Evolutionary conservation across 2,329 filamentous ascomycete species (phyloP).

Genomic region (Tolypocladium tundrense): DNA sequence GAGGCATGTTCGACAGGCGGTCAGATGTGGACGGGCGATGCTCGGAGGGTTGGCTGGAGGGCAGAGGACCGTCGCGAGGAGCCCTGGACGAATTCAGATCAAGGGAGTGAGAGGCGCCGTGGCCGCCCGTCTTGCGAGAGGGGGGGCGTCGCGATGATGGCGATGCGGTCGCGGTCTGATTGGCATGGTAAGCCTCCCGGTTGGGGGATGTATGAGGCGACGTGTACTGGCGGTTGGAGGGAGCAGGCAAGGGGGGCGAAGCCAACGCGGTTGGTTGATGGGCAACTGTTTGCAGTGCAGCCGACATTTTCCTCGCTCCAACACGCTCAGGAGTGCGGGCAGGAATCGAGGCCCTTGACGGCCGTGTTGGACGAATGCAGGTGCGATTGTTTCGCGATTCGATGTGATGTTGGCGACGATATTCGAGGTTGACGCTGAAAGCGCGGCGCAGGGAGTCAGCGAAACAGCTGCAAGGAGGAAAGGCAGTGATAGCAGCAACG

Average conservation of each 20-base stretch:
- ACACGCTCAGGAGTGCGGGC: slow-evolving; percentile 4
- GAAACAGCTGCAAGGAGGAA: neutral
- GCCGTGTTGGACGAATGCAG: neutral
- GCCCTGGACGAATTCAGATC: slow-evolving; percentile 34
- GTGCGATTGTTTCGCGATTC: neutral
- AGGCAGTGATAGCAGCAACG: neutral
- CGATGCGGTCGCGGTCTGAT: slow-evolving; percentile 35
- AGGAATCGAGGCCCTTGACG: slow-evolving; percentile 4
- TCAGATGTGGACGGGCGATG: slow-evolving; percentile 35
- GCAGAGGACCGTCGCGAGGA: slow-evolving; percentile 32
- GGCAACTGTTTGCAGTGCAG: slow-evolving; percentile 50
- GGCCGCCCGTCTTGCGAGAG: slow-evolving; percentile 42
- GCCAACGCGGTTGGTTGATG: slow-evolving; percentile 42
- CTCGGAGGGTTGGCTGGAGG: slow-evolving; percentile 30
- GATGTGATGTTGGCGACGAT: neutral
- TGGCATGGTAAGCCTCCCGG: slow-evolving; percentile 47
- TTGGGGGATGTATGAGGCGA: slow-evolving; percentile 40
- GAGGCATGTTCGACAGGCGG: slow-evolving; percentile 52
- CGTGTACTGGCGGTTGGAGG: slow-evolving; percentile 41
- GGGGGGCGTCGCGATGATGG: slow-evolving; percentile 42
- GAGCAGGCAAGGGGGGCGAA: slow-evolving; percentile 37
- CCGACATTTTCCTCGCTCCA: slow-evolving; percentile 29
- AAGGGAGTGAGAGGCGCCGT: slow-evolving; percentile 25
- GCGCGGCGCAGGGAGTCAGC: neutral
- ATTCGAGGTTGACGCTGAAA: neutral